Conservation (phyloP, 2,329 filamentous ascomycete genomes). For the Penicillium thymicola region DNA sequence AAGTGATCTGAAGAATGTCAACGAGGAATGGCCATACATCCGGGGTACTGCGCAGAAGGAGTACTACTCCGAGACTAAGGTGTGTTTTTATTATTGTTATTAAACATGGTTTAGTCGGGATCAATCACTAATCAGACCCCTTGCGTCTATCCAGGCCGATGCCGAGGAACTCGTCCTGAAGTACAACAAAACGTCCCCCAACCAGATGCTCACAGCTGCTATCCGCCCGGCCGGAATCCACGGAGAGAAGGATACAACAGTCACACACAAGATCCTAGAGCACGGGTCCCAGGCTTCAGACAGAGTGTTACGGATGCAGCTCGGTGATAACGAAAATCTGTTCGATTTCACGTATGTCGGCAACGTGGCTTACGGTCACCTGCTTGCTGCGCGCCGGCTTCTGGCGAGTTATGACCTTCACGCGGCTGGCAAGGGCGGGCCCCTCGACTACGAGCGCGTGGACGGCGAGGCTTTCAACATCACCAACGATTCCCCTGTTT, state of each 20-base stretch:
- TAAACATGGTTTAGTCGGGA: neutral
- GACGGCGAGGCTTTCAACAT: constrained; percentile 88
- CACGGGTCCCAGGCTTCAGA: constrained; percentile 58
- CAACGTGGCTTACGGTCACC: constrained; percentile 73
- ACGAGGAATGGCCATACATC: constrained; percentile 77
- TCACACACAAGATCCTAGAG: constrained; percentile 69
- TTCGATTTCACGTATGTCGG: constrained; percentile 69
- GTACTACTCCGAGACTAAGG: constrained; percentile 91
- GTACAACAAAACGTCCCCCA: constrained; percentile 62
- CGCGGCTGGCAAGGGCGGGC: constrained; percentile 52
- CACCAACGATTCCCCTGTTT: constrained; percentile 82
- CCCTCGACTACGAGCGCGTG: constrained; percentile 69
- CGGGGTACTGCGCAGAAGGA: constrained; percentile 67
- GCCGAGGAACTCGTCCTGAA: constrained; percentile 78
- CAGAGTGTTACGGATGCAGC: constrained; percentile 70
- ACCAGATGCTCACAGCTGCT: constrained; percentile 69
- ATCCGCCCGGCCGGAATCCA: constrained; percentile 88
- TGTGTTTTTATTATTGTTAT: constrained; percentile 37
- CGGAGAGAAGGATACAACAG: constrained; percentile 79
- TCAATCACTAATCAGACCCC: neutral
- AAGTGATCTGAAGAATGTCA: constrained; percentile 75
- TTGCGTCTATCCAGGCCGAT: constrained; percentile 53
- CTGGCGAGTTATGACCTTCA: constrained; percentile 53
- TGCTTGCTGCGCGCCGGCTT: constrained; percentile 73
- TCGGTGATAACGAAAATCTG: constrained; percentile 70